Conservation (phyloP, 2,329 filamentous ascomycete species). For the Fusarium staphyleae region DNA sequence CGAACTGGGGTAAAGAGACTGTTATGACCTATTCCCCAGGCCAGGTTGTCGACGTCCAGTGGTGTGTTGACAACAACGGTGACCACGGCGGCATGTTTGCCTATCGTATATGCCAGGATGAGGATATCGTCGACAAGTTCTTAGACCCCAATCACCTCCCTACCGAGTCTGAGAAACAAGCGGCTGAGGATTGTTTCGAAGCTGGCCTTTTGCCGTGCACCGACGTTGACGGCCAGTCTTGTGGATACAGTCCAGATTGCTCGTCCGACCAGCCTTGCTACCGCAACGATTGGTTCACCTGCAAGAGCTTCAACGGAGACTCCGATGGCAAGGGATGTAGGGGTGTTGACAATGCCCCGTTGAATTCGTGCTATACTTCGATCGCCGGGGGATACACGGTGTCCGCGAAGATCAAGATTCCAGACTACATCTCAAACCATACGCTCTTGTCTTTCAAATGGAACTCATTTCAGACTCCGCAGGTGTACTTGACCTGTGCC, state of each 20-base stretch:
- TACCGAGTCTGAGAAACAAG: slow-evolving; percentile 59
- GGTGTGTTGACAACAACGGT: slow-evolving; percentile 64
- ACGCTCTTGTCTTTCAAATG: slow-evolving; percentile 61
- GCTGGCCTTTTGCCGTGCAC: slow-evolving; percentile 56
- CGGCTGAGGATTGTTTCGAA: slow-evolving; percentile 61
- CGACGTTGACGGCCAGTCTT: slow-evolving; percentile 57
- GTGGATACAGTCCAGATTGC: slow-evolving; percentile 58
- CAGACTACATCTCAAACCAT: slow-evolving; percentile 56
- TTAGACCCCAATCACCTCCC: slow-evolving; percentile 56
- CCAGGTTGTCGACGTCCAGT: slow-evolving; percentile 57
- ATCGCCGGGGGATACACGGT: slow-evolving; percentile 62
- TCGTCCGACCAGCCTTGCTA: slow-evolving; percentile 52
- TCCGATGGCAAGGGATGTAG: slow-evolving; percentile 49
- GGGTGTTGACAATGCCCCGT: slow-evolving; percentile 54
- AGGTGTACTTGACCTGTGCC: slow-evolving; percentile 61
- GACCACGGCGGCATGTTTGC: slow-evolving; percentile 65
- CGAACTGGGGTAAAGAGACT: slow-evolving; percentile 52
- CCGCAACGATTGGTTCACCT: slow-evolving; percentile 63
- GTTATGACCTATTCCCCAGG: slow-evolving; percentile 56
- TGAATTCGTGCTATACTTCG: slow-evolving; percentile 57
- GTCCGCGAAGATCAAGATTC: slow-evolving; percentile 59
- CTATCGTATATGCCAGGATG: slow-evolving; percentile 61
- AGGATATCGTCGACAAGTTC: slow-evolving; percentile 58
- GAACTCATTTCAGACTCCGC: slow-evolving; percentile 62
- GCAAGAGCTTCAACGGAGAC: slow-evolving; percentile 51